Conservation (phyloP, 768 basidiomycete species). For the Chiua virens region DNA sequence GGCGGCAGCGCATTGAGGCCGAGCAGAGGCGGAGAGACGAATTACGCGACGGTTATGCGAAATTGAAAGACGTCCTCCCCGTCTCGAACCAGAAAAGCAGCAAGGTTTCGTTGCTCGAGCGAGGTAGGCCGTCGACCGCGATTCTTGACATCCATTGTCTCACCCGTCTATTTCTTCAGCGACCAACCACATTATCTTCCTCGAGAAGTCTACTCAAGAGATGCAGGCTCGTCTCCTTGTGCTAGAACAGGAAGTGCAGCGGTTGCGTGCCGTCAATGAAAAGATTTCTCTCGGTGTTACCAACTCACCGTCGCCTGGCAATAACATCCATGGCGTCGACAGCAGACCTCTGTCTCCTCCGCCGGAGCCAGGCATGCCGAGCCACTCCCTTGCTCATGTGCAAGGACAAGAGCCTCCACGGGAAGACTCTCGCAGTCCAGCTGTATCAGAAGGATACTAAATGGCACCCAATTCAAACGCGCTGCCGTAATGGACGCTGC, state of each 20-base stretch:
- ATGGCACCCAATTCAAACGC: constrained; percentile 13
- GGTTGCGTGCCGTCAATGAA: constrained; percentile 77
- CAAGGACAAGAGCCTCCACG: constrained; percentile 61
- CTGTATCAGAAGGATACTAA: constrained; percentile 33
- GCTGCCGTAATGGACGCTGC: constrained; percentile 26
- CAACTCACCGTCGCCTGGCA: constrained; percentile 56
- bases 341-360: constrained; percentile 63
- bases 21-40: constrained; percentile 88
- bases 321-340: constrained; percentile 41
- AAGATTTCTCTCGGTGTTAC: constrained; percentile 71
- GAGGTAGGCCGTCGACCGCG: constrained; percentile 53
- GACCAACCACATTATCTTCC: constrained; percentile 72
- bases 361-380: constrained; percentile 49
- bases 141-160: constrained; percentile 7
- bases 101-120: constrained; percentile 85
- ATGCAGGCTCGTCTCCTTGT: constrained; percentile 65
- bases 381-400: constrained; percentile 54
- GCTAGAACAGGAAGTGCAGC: constrained; percentile 66
- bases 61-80: constrained; percentile 84
- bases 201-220: constrained; percentile 72
- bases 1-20: constrained; percentile 85
- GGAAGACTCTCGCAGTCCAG: constrained; percentile 55
- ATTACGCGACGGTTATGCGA: constrained; percentile 85
- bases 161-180: constrained; percentile 42
- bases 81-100: constrained; percentile 88